Percentiles rank a stretch among this genome's conserved stretches.
Evolutionary conservation across 441 rosid species (phyloP).

Genomic region (Syzygium malaccense): DNA sequence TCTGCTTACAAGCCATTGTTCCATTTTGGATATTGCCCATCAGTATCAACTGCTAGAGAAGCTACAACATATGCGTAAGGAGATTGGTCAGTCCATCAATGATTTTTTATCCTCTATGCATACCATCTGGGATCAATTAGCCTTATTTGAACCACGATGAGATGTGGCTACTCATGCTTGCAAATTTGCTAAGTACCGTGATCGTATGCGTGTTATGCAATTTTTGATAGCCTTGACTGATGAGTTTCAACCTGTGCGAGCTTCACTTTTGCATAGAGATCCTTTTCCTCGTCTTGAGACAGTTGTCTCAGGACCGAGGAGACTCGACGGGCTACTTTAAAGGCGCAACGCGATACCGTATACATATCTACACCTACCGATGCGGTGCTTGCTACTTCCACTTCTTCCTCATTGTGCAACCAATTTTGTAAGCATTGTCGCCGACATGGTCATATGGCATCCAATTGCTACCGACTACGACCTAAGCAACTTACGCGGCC

Average conservation of each 20-base stretch:
- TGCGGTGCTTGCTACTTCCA: neutral
- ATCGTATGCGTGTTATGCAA: neutral
- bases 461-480: neutral
- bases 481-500: neutral
- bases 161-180: neutral
- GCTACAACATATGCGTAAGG: neutral
- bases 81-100: neutral
- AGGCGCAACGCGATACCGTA: accelerated
- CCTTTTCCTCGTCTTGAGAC: neutral
- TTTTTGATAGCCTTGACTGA: neutral
- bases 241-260: neutral
- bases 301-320: neutral
- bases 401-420: neutral
- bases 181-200: neutral
- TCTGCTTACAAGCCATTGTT: neutral
- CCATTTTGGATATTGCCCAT: neutral
- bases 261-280: neutral
- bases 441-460: neutral
- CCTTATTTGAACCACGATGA: neutral
- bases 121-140: neutral
- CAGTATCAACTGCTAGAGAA: neutral
- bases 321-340: neutral
- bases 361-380: neutral
- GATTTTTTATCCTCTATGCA: neutral
- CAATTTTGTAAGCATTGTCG: neutral